phyloP scores from a whole-genome alignment of 495 filamentous ascomycete genomes.

The Articulospora tetracladia region DNA sequence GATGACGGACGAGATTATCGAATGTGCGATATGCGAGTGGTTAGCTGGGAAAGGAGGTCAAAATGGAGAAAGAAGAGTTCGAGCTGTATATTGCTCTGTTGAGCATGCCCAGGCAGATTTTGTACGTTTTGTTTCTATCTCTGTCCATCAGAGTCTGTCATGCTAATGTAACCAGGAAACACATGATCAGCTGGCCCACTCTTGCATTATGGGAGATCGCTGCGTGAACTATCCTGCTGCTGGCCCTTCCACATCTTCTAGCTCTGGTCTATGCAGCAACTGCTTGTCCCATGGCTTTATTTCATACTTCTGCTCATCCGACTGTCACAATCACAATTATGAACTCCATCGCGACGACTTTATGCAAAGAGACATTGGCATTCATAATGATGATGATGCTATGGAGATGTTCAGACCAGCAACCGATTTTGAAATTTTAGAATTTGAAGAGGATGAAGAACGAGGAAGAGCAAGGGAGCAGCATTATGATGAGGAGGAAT shows the following conservation, averaged over 20 bases:
- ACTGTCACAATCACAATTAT: neutral
- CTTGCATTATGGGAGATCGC: constrained; percentile 16
- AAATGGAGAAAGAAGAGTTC: constrained; percentile 4
- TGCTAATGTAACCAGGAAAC: constrained; percentile 9
- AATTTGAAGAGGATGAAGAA: neutral
- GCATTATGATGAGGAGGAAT: too few species aligned
- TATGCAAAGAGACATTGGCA: neutral
- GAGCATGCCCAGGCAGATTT: constrained; percentile 37
- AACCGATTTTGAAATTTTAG: neutral
- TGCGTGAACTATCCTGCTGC: constrained; percentile 17
- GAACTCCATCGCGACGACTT: neutral
- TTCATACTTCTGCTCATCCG: constrained; percentile 1
- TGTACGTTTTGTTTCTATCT: constrained; percentile 28
- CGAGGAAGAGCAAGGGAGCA: neutral
- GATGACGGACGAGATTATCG: constrained; percentile 25
- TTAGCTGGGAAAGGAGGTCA: constrained; percentile 27
- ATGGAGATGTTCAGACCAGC: neutral
- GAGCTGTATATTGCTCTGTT: constrained; percentile 40
- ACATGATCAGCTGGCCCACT: constrained; percentile 19
- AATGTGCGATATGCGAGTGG: constrained; percentile 37
- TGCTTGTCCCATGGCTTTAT: neutral
- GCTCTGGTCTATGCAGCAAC: constrained; percentile 20
- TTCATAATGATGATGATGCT: neutral
- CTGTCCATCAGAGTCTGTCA: neutral
- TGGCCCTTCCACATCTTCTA: constrained; percentile 7